Evolutionary conservation across 1,139 yeast genomes (phyloP).

Genomic region (Zhuliangozyma blackwelliae): DNA sequence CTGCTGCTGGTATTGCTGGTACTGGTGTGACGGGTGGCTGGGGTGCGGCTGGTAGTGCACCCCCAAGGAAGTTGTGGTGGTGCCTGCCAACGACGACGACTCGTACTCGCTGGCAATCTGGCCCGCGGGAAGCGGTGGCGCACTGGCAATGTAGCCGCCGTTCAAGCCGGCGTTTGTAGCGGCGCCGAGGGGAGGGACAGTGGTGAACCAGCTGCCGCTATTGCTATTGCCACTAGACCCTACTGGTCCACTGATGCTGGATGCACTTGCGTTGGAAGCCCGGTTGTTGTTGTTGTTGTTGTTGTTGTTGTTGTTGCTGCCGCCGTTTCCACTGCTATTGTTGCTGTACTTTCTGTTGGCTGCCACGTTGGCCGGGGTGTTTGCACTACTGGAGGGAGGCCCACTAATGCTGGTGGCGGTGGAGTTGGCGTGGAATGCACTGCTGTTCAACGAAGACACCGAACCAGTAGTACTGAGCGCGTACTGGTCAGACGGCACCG

Average conservation of each 20-base stretch:
- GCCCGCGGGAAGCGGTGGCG: background rate
- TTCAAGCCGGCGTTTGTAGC: background rate
- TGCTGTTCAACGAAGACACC: conserved; percentile 11
- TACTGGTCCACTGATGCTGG: conserved; percentile 6
- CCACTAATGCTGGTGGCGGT: conserved; percentile 7
- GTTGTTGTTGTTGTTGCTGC: conserved; percentile 1
- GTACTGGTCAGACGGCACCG: conserved; percentile 11
- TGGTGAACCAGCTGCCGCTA: conserved; percentile 4
- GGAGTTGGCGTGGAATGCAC: conserved; percentile 2
- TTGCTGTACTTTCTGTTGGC: conserved; percentile 1
- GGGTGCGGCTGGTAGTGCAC: background rate
- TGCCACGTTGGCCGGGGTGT: conserved; percentile 1
- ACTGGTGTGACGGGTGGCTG: conserved; percentile 1
- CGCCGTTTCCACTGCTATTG: background rate
- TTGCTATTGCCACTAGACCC: background rate
- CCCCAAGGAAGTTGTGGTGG: background rate
- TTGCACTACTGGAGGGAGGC: conserved; percentile 3
- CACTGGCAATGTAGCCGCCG: conserved; percentile 2
- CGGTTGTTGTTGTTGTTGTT: conserved; percentile 1
- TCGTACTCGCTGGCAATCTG: background rate
- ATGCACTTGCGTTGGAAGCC: conserved; percentile 1
- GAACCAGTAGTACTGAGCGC: conserved; percentile 8
- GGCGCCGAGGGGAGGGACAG: conserved; percentile 1
- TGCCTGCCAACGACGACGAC: background rate
- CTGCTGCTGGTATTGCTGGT: too few relatives aligned